Evolutionary conservation across 2,329 filamentous ascomycete species (phyloP).

Genomic region (Hymenoscyphus occultus): DNA sequence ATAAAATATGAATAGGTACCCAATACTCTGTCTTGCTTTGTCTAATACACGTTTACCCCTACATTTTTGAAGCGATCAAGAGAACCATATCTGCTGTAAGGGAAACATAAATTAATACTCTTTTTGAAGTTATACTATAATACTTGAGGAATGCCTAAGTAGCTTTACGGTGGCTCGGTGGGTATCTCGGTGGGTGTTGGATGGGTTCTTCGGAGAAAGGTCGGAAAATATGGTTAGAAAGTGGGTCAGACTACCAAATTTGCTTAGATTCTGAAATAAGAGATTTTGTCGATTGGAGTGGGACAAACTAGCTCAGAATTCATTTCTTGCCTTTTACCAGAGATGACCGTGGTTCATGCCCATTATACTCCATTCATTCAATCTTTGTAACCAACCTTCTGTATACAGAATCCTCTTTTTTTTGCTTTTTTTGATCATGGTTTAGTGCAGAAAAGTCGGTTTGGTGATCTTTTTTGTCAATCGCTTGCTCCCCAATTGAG

Average conservation of each 20-base stretch:
- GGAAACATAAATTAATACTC: no score
- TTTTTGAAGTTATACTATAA: no score
- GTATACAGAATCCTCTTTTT: conserved; percentile 28
- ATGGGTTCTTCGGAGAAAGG: no score
- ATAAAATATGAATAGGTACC: no score
- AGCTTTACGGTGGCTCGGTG: no score
- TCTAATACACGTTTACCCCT: no score
- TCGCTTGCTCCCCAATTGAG: neutral
- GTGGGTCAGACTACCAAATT: neutral
- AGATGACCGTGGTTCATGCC: conserved; percentile 43
- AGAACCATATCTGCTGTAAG: no score
- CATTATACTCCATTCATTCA: conserved; percentile 50
- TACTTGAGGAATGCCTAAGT: no score
- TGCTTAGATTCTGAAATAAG: conserved; percentile 18
- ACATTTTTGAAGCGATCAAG: no score
- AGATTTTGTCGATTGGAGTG: conserved; percentile 28
- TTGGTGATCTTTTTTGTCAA: neutral
- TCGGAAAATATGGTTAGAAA: neutral
- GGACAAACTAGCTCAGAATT: conserved; percentile 39
- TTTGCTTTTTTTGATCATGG: conserved; percentile 13
- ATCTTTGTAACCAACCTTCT: conserved; percentile 47
- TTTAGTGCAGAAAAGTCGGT: neutral
- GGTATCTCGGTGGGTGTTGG: no score
- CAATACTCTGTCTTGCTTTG: no score
- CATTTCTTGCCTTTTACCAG: conserved; percentile 42